Evolutionary conservation across 257 asterid genomes (phyloP).

Genomic region (Plantago ovata): DNA sequence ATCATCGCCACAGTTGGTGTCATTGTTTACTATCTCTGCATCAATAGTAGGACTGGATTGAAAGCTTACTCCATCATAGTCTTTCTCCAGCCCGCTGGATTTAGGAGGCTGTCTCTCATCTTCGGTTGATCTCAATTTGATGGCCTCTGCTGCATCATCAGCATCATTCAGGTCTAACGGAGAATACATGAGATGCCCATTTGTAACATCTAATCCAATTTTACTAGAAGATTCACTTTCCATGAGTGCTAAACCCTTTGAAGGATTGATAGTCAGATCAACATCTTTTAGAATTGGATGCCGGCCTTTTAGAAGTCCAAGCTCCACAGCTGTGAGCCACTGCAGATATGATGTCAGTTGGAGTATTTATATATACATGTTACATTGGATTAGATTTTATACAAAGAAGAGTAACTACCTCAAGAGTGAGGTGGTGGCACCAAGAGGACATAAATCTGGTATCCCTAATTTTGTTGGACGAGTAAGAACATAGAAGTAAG

Average conservation of each 20-base stretch:
- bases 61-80: constrained; percentile 21
- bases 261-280: constrained; percentile 70
- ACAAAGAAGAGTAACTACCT: constrained; percentile 47
- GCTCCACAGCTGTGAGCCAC: constrained; percentile 97
- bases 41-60: constrained; percentile 32
- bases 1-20: constrained; percentile 28
- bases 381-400: constrained; percentile 9
- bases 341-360: constrained; percentile 29
- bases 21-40: constrained; percentile 34
- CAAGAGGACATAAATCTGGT: constrained; percentile 42
- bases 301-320: constrained; percentile 94
- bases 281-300: constrained; percentile 90
- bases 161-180: constrained; percentile 28
- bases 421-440: constrained; percentile 74
- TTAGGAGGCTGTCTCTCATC: constrained; percentile 24
- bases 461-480: constrained; percentile 33
- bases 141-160: constrained; percentile 23
- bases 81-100: constrained; percentile 25
- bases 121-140: constrained; percentile 28
- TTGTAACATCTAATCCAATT: constrained; percentile 31
- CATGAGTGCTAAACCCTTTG: constrained; percentile 47
- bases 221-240: constrained; percentile 34
- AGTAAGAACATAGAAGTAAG: constrained; percentile 70
- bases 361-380: constrained; percentile 14
- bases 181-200: constrained; percentile 31